Evolutionary conservation across 2,329 filamentous ascomycete species (phyloP).

Genomic region (Monosporascus sp.): DNA sequence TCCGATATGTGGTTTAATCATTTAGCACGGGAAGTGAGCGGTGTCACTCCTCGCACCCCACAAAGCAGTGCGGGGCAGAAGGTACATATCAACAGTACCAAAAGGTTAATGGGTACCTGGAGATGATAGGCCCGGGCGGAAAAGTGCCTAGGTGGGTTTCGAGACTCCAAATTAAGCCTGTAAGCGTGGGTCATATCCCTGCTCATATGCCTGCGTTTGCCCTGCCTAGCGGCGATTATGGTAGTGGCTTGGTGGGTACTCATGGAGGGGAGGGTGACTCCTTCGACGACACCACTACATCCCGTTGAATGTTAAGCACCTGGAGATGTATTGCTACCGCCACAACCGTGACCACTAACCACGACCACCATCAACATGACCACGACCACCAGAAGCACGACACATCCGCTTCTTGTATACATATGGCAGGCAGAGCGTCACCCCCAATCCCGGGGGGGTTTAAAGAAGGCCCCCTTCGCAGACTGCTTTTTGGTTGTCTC

Average conservation of each 20-base stretch:
- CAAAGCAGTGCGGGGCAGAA: neutral
- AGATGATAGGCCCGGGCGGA: neutral
- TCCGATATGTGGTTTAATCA: neutral
- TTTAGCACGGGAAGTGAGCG: neutral
- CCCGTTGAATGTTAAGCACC: neutral
- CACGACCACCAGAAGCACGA: neutral
- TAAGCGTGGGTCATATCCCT: neutral
- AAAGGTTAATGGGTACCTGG: neutral
- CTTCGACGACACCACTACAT: neutral
- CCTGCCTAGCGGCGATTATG: neutral
- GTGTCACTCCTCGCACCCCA: neutral
- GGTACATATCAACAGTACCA: neutral
- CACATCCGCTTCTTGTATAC: neutral
- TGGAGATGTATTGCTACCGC: neutral
- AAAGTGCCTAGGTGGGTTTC: neutral
- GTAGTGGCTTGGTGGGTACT: neutral
- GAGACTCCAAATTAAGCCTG: neutral
- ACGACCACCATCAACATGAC: neutral
- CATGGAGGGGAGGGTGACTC: neutral
- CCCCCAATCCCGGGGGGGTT: neutral
- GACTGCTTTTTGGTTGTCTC: neutral
- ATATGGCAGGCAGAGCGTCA: neutral
- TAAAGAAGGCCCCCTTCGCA: neutral
- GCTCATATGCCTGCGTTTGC: neutral
- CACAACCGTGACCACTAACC: neutral